Percentiles rank a stretch among this genome's conserved stretches.
Conservation (phyloP, 176 grass and related monocot genomes). For the Rhynchospora tenuis region DNA sequence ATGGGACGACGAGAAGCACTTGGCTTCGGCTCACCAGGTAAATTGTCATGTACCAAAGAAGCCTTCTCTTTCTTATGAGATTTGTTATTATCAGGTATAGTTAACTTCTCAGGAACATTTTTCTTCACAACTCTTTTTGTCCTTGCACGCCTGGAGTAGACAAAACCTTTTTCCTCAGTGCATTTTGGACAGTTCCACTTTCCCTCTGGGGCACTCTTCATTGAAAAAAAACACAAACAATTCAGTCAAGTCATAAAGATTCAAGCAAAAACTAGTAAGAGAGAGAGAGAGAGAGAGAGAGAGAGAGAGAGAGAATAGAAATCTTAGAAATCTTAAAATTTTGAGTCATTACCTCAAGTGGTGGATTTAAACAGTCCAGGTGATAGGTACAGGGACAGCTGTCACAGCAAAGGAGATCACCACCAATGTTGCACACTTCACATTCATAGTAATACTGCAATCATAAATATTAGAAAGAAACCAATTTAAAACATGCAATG, state of each 20-base stretch:
- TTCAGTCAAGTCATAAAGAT: conserved; percentile 20
- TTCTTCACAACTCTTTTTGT: conserved; percentile 44
- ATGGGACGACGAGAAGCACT: conserved; percentile 18
- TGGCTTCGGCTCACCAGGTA: not conserved
- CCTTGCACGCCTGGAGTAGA: conserved; percentile 61
- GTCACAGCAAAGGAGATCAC: conserved; percentile 91
- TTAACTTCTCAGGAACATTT: conserved; percentile 35
- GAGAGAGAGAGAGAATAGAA: not conserved
- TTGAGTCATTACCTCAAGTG: conserved; percentile 57
- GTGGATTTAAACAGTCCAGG: conserved; percentile 87
- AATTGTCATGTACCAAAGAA: not conserved
- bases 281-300: not conserved
- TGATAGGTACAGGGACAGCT: conserved; percentile 86
- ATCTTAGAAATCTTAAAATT: conserved; percentile 18
- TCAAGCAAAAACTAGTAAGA: not conserved
- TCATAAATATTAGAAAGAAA: conserved; percentile 14
- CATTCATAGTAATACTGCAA: conserved; percentile 95
- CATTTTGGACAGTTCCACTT: conserved; percentile 56
- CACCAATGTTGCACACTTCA: conserved; percentile 87
- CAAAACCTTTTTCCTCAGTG: conserved; percentile 34
- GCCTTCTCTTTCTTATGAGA: conserved; percentile 15
- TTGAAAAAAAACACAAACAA: conserved; percentile 21
- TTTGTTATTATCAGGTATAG: conserved; percentile 1
- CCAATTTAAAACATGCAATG: not conserved
- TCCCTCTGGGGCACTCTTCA: conserved; percentile 52